Conservation (phyloP, 2,329 filamentous ascomycete species). For the Fusarium sp. region DNA sequence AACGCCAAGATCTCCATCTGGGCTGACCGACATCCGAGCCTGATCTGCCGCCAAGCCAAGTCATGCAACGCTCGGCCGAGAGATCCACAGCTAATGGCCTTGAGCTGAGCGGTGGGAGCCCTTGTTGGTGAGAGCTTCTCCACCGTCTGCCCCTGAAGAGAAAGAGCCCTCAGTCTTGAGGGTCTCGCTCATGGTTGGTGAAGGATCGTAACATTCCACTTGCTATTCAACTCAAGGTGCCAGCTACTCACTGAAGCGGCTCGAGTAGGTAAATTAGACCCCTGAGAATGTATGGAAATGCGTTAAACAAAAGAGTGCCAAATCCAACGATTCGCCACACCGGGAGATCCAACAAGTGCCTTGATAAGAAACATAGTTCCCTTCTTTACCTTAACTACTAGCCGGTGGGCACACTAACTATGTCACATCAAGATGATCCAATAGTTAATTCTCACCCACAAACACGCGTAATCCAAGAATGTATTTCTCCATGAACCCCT, state of each 20-base stretch:
- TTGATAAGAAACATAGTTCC: too few species aligned
- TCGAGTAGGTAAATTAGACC: not conserved
- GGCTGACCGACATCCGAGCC: not conserved
- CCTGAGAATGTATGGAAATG: not conserved
- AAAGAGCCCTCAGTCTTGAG: not conserved
- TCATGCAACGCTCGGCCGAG: not conserved
- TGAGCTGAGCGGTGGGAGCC: not conserved
- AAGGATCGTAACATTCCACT: not conserved
- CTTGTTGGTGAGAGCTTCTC: not conserved
- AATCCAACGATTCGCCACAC: too few species aligned
- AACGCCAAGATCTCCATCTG: not conserved
- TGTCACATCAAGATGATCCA: too few species aligned
- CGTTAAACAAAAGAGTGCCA: too few species aligned
- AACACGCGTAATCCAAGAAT: not conserved
- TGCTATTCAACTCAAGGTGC: not conserved
- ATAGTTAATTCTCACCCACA: too few species aligned
- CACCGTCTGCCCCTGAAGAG: not conserved
- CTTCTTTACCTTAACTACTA: too few species aligned
- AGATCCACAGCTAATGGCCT: not conserved
- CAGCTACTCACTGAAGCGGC: not conserved
- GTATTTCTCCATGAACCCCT: not conserved
- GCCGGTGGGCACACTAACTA: too few species aligned
- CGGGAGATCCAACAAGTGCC: too few species aligned
- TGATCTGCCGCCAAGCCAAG: not conserved
- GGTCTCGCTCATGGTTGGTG: not conserved